A percentile compares a stretch with the other conserved stretches of the same genome.
These are phyloP conservation scores for Arctium minus DNA, from an alignment of 129 eudicot genomes.

Conservation along the genomic window DNA sequence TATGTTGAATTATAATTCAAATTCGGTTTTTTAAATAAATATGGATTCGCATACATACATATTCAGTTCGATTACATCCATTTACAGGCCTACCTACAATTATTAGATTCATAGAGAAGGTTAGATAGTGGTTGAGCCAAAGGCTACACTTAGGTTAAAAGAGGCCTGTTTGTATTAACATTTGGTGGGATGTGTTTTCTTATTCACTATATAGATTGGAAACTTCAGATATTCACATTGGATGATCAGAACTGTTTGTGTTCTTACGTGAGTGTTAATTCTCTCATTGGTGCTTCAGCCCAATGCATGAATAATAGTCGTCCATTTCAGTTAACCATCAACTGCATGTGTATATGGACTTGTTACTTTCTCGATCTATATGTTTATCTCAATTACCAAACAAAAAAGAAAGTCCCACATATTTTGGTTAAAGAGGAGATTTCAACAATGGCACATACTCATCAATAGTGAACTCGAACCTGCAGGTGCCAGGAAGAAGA, in stretches of 20 bases:
- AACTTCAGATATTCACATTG: neutral
- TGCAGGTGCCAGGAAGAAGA: constrained; percentile 96
- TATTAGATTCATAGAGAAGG: neutral
- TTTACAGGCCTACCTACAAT: neutral
- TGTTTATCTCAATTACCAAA: neutral
- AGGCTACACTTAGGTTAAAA: neutral
- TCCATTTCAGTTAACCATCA: neutral
- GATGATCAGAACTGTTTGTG: neutral
- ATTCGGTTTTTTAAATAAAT: too few species aligned
- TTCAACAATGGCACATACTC: neutral
- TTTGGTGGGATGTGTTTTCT: neutral
- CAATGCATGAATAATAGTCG: neutral
- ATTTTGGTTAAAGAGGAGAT: neutral
- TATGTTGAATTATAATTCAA: too few species aligned
- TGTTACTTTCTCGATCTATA: neutral
- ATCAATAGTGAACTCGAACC: neutral
- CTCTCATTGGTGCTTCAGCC: neutral
- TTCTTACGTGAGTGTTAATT: neutral
- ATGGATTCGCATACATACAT: neutral
- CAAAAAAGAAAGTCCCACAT: neutral
- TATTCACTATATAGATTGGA: neutral
- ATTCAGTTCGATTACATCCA: neutral
- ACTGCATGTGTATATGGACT: neutral
- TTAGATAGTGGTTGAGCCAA: neutral
- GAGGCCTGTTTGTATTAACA: neutral